Evolutionary conservation across 176 grass and related monocot genomes (phyloP), one percentile per base, ranked within the genome.

Genomic region (Triticum dicoccoides): DNA sequence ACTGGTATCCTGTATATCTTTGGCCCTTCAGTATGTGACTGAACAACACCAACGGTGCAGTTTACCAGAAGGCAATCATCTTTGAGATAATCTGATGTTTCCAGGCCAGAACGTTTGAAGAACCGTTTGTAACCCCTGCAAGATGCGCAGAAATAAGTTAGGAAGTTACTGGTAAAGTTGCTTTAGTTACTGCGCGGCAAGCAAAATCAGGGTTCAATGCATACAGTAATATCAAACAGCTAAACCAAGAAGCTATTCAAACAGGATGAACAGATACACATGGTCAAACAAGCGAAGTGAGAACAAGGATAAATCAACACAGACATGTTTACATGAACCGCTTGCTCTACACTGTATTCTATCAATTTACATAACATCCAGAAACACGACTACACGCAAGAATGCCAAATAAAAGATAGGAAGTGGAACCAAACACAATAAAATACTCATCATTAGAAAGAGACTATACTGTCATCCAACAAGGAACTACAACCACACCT

Each of bases 41-140:
- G 91, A 71, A 98, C 96, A 70, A 98, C 93, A 76, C 96, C 96
- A 64, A 98, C 96, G 0, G 89, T 98, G 82, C 96, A 98, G 79
- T 94, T 95, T 65, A 98, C 96, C 20, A 91, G 83, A 51, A 98
- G 96, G 70, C 96, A 96, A 86, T 98, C 96, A 67, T 98, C 92
- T 92, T 96, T 98, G 72, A 98, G 86, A 84, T 96, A 98, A 90
- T 98, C 96, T 89, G 96, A 98, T 90, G 88, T 82, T 90, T 98
- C 96, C 65, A 98, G 84, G 29, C 86, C 79, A 78, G 91, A 84
- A 73, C 96, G 88, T 90, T 94, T 96, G 81, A 94, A 96, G 76
- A 98, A 98, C 52, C 93, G 91, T 77, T 98, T 98, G 63, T 98
- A 98, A 62, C 96, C 96, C 96, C 96, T 98, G 88, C 86, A 92